phyloP scores from a whole-genome alignment of 345 rosid genomes.

The Lepidium africanum region DNA sequence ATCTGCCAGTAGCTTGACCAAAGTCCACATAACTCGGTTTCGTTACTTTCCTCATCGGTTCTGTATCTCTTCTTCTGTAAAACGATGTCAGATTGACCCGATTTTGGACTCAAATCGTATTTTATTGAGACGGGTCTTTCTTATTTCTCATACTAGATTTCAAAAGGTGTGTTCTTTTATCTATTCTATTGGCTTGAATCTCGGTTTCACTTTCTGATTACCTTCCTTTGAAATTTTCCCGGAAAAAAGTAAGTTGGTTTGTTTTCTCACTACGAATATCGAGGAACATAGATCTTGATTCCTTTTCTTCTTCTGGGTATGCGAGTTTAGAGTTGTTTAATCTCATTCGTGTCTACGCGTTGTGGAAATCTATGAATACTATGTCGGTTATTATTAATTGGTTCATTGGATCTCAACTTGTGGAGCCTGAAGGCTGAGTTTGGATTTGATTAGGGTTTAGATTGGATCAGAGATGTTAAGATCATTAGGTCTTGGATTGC shows the following conservation, averaged over 20 bases:
- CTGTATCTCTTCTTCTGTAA: slow-evolving; percentile 9
- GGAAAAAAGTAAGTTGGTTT: background rate
- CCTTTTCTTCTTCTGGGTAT: slow-evolving; percentile 13
- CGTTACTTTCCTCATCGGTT: slow-evolving; percentile 9
- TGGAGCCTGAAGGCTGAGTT: background rate
- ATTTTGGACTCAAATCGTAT: slow-evolving; percentile 13
- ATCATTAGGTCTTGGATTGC: slow-evolving; percentile 46
- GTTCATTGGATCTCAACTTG: slow-evolving; percentile 19
- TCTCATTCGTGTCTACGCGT: slow-evolving; percentile 7
- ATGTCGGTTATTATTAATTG: background rate
- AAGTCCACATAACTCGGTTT: slow-evolving; percentile 5
- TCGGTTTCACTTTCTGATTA: background rate
- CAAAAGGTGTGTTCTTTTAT: slow-evolving; percentile 19
- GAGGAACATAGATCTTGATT: slow-evolving; percentile 24
- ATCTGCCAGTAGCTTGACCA: background rate
- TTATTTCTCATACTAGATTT: slow-evolving; percentile 6
- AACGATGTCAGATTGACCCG: slow-evolving; percentile 3
- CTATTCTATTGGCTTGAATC: background rate
- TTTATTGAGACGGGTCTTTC: slow-evolving; percentile 12
- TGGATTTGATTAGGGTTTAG: slow-evolving; percentile 31
- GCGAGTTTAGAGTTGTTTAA: slow-evolving; percentile 16
- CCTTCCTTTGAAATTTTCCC: slow-evolving; percentile 4
- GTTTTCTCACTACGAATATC: background rate
- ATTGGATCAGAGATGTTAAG: slow-evolving; percentile 44
- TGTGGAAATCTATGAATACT: slow-evolving; percentile 13